Conservation (phyloP, 139 green algal genomes). For the Raphidocelis subcapitata region DNA sequence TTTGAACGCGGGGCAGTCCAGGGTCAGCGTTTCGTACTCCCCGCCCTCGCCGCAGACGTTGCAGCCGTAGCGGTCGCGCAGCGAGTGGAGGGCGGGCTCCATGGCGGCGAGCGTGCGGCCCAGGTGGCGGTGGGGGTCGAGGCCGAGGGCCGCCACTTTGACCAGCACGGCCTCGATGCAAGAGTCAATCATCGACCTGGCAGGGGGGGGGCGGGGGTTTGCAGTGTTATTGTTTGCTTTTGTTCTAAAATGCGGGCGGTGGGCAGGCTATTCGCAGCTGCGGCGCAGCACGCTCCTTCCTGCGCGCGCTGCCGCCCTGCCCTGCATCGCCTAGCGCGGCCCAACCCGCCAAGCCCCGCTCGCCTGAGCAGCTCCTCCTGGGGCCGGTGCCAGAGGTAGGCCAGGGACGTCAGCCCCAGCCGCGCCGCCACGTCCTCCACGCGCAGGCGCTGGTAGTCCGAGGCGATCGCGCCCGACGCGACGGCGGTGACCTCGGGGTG, state of each 20-base stretch:
- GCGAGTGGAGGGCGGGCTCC: constrained; percentile 50
- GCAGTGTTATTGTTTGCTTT: no score
- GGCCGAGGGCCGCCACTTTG: constrained; percentile 85
- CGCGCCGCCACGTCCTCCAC: constrained; percentile 90
- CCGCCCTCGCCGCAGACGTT: constrained; percentile 97
- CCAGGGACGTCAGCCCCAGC: constrained; percentile 86
- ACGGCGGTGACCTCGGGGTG: constrained; percentile 68
- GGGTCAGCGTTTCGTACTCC: constrained; percentile 95
- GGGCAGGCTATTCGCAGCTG: no score
- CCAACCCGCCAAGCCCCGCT: no score
- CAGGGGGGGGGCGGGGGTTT: no score
- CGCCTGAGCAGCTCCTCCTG: constrained; percentile 77
- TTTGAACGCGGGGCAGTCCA: constrained; percentile 86
- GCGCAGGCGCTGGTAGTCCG: constrained; percentile 95
- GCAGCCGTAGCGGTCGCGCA: constrained; percentile 71
- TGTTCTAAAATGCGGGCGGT: no score
- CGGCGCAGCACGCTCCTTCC: no score
- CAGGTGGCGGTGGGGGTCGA: constrained; percentile 84
- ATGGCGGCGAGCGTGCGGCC: constrained; percentile 69
- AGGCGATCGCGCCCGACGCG: constrained; percentile 88
- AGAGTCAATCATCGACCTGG: constrained; percentile 62
- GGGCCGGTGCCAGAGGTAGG: constrained; percentile 88
- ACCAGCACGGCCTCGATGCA: constrained; percentile 77
- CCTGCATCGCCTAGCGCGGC: no score
- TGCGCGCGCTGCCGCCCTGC: no score